Evolutionary conservation across 2,329 filamentous ascomycete genomes (phyloP), one percentile per base, ranked within the genome.

Genomic region (Ilyonectria sp.): DNA sequence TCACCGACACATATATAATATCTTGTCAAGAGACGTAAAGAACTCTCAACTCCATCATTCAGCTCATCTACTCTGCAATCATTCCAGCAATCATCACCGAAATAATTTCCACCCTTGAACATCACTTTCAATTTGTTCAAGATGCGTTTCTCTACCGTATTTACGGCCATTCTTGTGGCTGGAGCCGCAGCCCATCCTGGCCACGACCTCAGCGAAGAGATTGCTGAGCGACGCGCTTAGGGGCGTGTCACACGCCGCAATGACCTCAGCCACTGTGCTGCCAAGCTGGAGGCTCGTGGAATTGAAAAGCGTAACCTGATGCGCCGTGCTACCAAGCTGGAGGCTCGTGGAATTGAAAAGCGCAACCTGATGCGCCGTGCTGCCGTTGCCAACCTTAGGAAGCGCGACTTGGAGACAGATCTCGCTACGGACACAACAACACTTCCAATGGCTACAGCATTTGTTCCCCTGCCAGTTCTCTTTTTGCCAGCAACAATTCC

Each of bases 191-290:
- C 84, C 21, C 84, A 89, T 65, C 86, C 85, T 1, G 86, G 86
- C 67, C 85, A 87, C 67, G 81, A 87, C 57, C 67, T 85, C 44
- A 77, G 77, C 50, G 78, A 85, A 11, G 87, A 88, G 75, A 81
- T 84, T 37, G 80, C 81, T 11, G 84, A 87, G 76, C 85, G 86
- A 35, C 84, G 83, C 31, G 77, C 70, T 76, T 78, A 57, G 74
- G 76, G 65, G 78, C 77, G 21, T 0, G 69, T 73, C 31, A 81
- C 83, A 69, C 74, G 82, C 40, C 77, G 21, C 21, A 2, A 81
- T 17, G 82, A 83, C 19, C 79, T 88, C 9, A 75, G 74, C 59
- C 84, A 87, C 71, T 89, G 86, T 69, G 76, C 84, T 11, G 72
- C 79, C 1, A 82, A 83, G 72, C 80, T 88, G 49, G 82, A 81